Base-by-base conservation (phyloP, 352 stramenopile species). In the Sclerospora graminicola region DNA sequence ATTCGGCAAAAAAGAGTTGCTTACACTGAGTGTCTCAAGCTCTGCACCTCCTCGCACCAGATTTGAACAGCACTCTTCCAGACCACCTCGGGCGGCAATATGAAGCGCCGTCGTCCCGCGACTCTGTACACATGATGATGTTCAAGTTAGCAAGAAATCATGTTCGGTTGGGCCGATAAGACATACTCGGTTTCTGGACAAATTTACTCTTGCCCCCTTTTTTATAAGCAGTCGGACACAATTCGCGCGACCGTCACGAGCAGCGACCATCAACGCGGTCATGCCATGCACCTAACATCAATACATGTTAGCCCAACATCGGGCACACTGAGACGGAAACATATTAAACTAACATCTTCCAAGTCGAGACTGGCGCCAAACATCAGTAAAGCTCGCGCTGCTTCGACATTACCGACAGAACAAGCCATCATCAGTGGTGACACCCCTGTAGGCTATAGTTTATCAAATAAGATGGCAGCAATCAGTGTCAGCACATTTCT, bases 331-430 rank as follows among this genome's bases (percentile, higher is more conserved):
- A 16, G 13, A 16, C 30, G 16, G 30, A 35, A 18, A 35, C 21
- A 26, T 26, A 26, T 26, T 23, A 41, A 29, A 30, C 43, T 40
- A 54, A 90, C 78, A 66, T 92, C 80, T 68, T 92, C 80, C 19
- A 89, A 48, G 44, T 92, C 80, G 7, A 92, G 61, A 37, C 72
- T 87, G 13, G 80, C 77, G 16, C 80, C 78, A 66, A 85, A 92
- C 77, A 89, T 89, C 13, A 92, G 49, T 50, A 92, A 52, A 2
- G 80, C 80, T 0, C 80, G 68, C 9, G 75, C 74, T 0, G 69
- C 80, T 50, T 92, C 77, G n/a, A 92, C 68, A 49, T 92, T 92
- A n/a, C 77, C 80, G 1, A 85, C 76, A 2, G 80, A 89, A 36
- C 77, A 87, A 39, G 80, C 80, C 52, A 88, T 82, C 80, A 92